Conservation (phyloP, 2,329 filamentous ascomycete species). For the Monosporascus sp. region DNA sequence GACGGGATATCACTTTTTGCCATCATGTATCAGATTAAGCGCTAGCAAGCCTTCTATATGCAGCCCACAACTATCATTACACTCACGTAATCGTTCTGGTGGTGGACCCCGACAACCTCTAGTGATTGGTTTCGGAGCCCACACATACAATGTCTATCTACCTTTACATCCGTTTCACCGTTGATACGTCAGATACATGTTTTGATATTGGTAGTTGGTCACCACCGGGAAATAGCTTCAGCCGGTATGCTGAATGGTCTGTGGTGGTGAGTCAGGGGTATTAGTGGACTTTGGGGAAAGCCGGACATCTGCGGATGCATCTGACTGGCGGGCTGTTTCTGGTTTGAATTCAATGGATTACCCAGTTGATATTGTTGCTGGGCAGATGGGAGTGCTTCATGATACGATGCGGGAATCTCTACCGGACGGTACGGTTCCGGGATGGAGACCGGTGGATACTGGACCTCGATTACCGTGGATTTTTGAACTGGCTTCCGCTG, state of each 20-base stretch:
- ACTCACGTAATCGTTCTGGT: too few relatives aligned
- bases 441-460: neutral
- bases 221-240: neutral
- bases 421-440: neutral
- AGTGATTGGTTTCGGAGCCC: too few relatives aligned
- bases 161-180: neutral
- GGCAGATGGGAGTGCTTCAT: neutral
- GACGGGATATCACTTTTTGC: too few relatives aligned
- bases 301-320: neutral
- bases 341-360: neutral
- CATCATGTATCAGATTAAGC: too few relatives aligned
- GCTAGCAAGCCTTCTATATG: too few relatives aligned
- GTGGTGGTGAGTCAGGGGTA: neutral
- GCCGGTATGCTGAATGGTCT: neutral
- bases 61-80: too few relatives aligned
- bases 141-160: neutral
- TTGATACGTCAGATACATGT: neutral
- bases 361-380: neutral
- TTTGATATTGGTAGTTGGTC: neutral
- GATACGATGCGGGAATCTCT: neutral
- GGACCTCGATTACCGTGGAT: neutral
- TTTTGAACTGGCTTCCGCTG: neutral
- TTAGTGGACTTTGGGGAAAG: neutral
- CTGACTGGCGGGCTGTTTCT: neutral
- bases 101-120: too few relatives aligned